These are phyloP conservation scores for Suhomyces ambrosiae DNA, from an alignment of 1,139 yeast species.

Conservation along the genomic window DNA sequence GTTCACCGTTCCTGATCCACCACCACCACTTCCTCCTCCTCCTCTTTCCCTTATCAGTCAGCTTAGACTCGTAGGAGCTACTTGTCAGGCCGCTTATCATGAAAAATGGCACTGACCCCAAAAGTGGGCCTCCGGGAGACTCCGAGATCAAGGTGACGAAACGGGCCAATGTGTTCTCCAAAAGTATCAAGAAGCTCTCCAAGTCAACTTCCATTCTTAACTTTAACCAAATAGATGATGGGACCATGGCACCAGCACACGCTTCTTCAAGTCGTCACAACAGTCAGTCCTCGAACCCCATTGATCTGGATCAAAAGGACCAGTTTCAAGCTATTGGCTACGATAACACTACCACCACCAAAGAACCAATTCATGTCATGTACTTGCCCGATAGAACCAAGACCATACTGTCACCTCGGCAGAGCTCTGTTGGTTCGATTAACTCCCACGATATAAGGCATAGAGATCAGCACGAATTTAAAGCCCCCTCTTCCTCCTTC, in stretches of 20 bases:
- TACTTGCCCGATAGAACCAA: constrained; percentile 27
- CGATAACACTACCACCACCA: constrained; percentile 24
- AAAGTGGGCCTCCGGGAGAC: constrained; percentile 4
- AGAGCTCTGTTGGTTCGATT: constrained; percentile 20
- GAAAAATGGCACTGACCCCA: constrained; percentile 15
- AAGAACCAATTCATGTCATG: constrained; percentile 35
- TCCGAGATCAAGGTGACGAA: constrained; percentile 11
- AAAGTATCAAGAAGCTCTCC: constrained; percentile 22
- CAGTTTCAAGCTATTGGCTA: constrained; percentile 41
- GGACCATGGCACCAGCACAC: constrained; percentile 2
- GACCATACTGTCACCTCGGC: constrained; percentile 17
- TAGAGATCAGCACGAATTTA: too few relatives aligned
- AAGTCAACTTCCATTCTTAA: constrained; percentile 20
- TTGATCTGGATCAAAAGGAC: constrained; percentile 11
- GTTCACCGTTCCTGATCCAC: too few relatives aligned
- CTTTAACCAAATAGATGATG: constrained; percentile 13
- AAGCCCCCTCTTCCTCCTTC: too few relatives aligned
- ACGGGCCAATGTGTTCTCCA: constrained; percentile 18
- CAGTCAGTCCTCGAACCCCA: constrained; percentile 5
- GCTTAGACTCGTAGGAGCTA: neutral
- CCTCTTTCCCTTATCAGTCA: too few relatives aligned
- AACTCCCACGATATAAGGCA: constrained; percentile 6
- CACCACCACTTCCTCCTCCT: too few relatives aligned
- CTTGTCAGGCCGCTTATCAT: constrained; percentile 4
- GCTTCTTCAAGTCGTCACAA: constrained; percentile 6